Evolutionary conservation across 2,329 filamentous ascomycete species (phyloP).

Genomic region (Dothiorella sarmentorum): DNA sequence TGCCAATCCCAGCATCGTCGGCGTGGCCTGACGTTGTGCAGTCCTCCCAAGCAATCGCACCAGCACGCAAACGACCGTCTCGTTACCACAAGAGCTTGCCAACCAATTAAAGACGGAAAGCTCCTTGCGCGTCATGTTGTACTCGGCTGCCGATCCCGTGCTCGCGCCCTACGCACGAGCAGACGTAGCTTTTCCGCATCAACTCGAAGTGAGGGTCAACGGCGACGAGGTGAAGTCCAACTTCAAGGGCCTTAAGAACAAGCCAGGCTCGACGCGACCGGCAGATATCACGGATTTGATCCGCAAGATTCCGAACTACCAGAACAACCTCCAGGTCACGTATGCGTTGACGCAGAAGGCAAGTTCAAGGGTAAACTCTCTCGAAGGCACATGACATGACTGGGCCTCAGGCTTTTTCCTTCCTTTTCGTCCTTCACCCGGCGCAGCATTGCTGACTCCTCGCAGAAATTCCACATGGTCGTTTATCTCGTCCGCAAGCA

Average conservation of each 20-base stretch:
- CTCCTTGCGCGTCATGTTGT: conserved; percentile 73
- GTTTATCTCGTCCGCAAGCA: conserved; percentile 73
- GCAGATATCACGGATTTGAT: conserved; percentile 82
- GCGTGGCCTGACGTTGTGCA: conserved; percentile 29
- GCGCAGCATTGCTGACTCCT: neutral
- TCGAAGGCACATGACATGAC: neutral
- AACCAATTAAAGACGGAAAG: conserved; percentile 58
- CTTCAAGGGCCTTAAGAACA: conserved; percentile 90
- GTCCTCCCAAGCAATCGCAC: conserved; percentile 59
- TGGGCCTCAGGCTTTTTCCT: neutral
- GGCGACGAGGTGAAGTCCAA: conserved; percentile 87
- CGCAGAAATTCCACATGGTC: conserved; percentile 51
- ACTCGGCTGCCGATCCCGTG: conserved; percentile 65
- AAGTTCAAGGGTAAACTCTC: conserved; percentile 22
- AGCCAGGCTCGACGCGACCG: conserved; percentile 88
- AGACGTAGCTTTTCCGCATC: conserved; percentile 85
- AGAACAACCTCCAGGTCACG: conserved; percentile 77
- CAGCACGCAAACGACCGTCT: conserved; percentile 57
- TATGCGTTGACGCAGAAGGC: conserved; percentile 89
- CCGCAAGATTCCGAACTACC: conserved; percentile 66
- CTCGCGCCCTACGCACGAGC: conserved; percentile 31
- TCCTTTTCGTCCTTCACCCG: too few relatives aligned
- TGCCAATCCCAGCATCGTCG: conserved; percentile 8
- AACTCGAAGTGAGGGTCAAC: conserved; percentile 90
- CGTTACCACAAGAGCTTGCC: conserved; percentile 53